These are phyloP conservation scores for Parasitella parasitica DNA, from an alignment of 371 early-diverging fungal genomes.

Conservation along the genomic window DNA sequence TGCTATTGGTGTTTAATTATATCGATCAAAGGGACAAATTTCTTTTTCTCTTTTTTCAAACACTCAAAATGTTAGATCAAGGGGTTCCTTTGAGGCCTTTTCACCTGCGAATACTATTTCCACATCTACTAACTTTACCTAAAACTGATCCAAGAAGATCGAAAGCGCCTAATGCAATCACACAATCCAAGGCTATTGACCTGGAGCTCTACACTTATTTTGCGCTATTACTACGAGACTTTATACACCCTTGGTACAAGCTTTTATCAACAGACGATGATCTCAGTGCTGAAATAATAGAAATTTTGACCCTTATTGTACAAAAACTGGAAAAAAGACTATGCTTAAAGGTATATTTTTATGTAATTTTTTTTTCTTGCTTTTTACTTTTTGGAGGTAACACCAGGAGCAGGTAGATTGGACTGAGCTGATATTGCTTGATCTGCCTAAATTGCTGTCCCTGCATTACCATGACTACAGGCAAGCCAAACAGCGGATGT, in stretches of 20 bases:
- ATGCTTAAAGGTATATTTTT: constrained; percentile 32
- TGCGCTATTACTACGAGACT: constrained; percentile 57
- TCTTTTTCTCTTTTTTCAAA: not conserved
- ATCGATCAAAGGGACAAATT: not conserved
- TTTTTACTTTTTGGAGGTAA: not conserved
- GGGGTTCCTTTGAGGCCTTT: constrained; percentile 24
- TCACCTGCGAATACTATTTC: constrained; percentile 45
- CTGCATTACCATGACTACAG: constrained; percentile 56
- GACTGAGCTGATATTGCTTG: constrained; percentile 52
- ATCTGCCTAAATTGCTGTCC: constrained; percentile 51
- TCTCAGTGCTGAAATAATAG: constrained; percentile 45
- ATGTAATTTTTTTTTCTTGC: not conserved
- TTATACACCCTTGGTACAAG: constrained; percentile 63
- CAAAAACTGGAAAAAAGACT: constrained; percentile 52
- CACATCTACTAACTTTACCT: constrained; percentile 37
- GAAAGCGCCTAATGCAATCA: constrained; percentile 37
- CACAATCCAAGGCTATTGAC: constrained; percentile 50
- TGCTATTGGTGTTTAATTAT: not conserved
- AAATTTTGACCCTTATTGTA: constrained; percentile 39
- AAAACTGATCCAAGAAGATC: constrained; percentile 41
- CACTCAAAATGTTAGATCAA: constrained; percentile 1
- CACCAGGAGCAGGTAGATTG: constrained; percentile 65
- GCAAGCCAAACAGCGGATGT: constrained; percentile 44
- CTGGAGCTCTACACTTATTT: constrained; percentile 60
- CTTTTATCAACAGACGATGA: constrained; percentile 55